Evolutionary conservation across 805 yeast genomes (phyloP).

Genomic region (Metschnikowia anglica): DNA sequence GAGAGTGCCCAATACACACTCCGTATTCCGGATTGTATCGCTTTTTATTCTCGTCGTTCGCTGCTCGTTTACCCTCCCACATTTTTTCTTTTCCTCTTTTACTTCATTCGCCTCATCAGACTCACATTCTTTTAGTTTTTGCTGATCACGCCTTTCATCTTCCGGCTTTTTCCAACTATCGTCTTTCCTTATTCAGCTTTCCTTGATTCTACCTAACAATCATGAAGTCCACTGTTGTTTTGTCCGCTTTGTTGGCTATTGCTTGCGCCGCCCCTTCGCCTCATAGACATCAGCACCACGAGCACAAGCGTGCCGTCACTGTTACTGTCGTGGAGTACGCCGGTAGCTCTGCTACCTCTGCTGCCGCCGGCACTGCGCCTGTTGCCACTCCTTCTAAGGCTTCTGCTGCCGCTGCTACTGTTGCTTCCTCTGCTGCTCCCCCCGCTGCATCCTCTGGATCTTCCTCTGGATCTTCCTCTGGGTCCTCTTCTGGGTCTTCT

Average conservation of each 20-base stretch:
- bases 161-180: slow-evolving; percentile 23
- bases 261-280: slow-evolving; percentile 20
- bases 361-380: too few species aligned
- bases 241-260: slow-evolving; percentile 18
- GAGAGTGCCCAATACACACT: not conserved
- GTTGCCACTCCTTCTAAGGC: too few species aligned
- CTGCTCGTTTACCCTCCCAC: slow-evolving; percentile 4
- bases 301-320: slow-evolving; percentile 41
- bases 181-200: slow-evolving; percentile 27
- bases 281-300: slow-evolving; percentile 30
- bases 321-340: slow-evolving; percentile 36
- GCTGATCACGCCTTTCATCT: slow-evolving; percentile 6
- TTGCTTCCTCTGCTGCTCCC: slow-evolving; percentile 6
- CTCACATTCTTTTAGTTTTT: slow-evolving; percentile 9
- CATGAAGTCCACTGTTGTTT: slow-evolving; percentile 17
- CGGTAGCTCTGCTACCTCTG: slow-evolving; percentile 3
- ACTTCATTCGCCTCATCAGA: slow-evolving; percentile 8
- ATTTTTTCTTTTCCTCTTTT: slow-evolving; percentile 1
- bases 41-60: slow-evolving; percentile 4
- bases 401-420: too few species aligned
- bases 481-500: slow-evolving; percentile 6
- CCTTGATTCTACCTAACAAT: slow-evolving; percentile 2
- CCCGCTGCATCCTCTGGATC: slow-evolving; percentile 6
- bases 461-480: slow-evolving; percentile 3
- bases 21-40: not conserved